Base-by-base conservation (phyloP, 1,139 yeast genomes). In the Taphrina wiesneri region DNA sequence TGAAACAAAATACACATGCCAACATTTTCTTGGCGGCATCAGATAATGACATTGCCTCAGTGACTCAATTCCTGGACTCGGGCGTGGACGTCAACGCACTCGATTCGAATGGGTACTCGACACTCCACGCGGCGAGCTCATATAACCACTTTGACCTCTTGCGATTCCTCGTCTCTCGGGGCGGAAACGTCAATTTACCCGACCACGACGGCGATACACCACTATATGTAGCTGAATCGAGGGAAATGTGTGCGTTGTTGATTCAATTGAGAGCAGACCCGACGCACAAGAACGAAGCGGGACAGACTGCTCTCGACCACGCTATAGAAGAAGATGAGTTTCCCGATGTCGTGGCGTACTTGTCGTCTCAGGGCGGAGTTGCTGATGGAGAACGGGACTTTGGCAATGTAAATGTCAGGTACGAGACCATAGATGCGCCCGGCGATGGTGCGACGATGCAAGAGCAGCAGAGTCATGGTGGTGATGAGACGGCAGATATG, bases 141-240 rank as follows among this genome's bases (percentile, higher is more conserved):
- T 67, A 67, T 28, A 60, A 95, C 4, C 93, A 93, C 74, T 72
- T 78, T 7, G 91, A 87, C 9, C 78, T 95, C 56, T 78, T 95
- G 61, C 77, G 78, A 66, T 82, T 81, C 68, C 80, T 93, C 63
- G 78, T 90, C 25, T 75, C 80, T 28, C 74, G 76, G 45, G 88
- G 90, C 1, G 99, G 97, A 3, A 86, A 93, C 74, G 83, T 90
- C 32, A 90, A 93, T 75, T 79, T 92, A 45, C 85, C 81, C 68
- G 99, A 93, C 72, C 79, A 79, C 36, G 99, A 95, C 72, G 98
- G 99, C 0, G 99, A 93, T 73, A 88, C 98, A 0, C 98, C 99
- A 0, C 80, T 93, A 70, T 98, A 93, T 75, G 96, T 91, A 70
- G 90, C 86, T 30, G 99, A 95, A 74, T 88, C 86, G 67, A 77